Evolutionary conservation across 2,329 filamentous ascomycete genomes (phyloP).

Genomic region (Xylariaceae sp.): DNA sequence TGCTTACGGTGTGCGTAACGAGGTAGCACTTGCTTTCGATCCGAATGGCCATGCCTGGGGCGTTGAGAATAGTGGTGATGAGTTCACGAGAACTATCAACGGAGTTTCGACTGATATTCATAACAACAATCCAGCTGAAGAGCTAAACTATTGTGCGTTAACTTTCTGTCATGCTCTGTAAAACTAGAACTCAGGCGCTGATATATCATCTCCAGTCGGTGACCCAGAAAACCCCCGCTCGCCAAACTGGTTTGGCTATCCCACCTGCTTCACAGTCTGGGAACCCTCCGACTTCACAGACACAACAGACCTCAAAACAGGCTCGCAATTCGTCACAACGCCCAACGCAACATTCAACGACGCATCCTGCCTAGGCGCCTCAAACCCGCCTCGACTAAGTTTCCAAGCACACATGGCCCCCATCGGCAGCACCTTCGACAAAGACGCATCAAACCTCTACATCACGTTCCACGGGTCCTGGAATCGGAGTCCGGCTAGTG

Average conservation of each 20-base stretch:
- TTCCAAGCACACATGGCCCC: conserved; percentile 53
- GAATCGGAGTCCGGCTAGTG: conserved; percentile 33
- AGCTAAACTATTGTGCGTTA: too few relatives aligned
- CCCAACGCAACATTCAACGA: conserved; percentile 32
- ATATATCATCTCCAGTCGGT: too few relatives aligned
- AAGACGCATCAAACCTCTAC: conserved; percentile 51
- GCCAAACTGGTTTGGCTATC: conserved; percentile 56
- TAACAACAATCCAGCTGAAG: conserved; percentile 58
- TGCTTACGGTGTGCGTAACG: conserved; percentile 60
- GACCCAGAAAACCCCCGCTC: conserved; percentile 45
- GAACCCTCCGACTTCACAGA: conserved; percentile 40
- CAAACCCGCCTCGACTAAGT: conserved; percentile 42
- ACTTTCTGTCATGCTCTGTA: too few relatives aligned
- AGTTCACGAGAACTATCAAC: conserved; percentile 46
- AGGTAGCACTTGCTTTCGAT: conserved; percentile 44
- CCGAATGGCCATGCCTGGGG: conserved; percentile 40
- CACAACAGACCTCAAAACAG: conserved; percentile 30
- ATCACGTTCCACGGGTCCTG: conserved; percentile 61
- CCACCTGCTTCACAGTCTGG: conserved; percentile 39
- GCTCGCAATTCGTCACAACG: conserved; percentile 33
- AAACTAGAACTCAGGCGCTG: too few relatives aligned
- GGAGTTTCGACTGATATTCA: conserved; percentile 44
- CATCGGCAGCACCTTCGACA: conserved; percentile 43
- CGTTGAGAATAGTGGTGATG: conserved; percentile 60
- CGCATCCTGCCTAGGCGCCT: conserved; percentile 24